A percentile compares a stretch with the other conserved stretches of the same genome.
phyloP scores from a whole-genome alignment of 306 rosid genomes.

The Lablab purpureus region DNA sequence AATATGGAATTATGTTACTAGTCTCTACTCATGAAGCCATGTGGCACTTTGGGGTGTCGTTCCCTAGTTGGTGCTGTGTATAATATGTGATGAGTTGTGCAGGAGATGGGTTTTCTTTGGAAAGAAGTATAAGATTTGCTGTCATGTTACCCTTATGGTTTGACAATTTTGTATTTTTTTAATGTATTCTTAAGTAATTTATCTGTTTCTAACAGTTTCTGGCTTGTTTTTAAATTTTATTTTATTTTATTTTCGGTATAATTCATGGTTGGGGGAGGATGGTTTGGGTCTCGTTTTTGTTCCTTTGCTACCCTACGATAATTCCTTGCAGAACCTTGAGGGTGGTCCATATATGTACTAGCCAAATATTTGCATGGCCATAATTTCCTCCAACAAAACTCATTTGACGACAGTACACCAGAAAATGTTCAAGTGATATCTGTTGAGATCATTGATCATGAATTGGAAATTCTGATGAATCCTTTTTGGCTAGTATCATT shows the following conservation, averaged over 20 bases:
- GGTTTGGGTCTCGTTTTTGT: neutral
- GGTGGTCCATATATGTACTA: conserved; percentile 26
- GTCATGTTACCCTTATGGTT: neutral
- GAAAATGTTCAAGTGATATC: conserved; percentile 18
- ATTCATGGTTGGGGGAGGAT: neutral
- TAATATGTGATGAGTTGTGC: conserved; percentile 15
- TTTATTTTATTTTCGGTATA: neutral
- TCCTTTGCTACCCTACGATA: conserved; percentile 13
- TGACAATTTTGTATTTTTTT: neutral
- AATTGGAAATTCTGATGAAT: conserved; percentile 6
- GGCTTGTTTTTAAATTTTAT: too few species aligned
- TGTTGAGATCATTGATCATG: neutral
- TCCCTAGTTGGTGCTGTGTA: conserved; percentile 14
- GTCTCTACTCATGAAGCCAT: neutral
- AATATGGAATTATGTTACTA: conserved; percentile 8
- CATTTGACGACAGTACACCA: conserved; percentile 11
- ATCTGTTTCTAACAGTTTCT: neutral
- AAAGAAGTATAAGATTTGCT: conserved; percentile 1
- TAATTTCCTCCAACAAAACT: conserved; percentile 45
- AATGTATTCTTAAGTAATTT: neutral
- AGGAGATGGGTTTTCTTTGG: neutral
- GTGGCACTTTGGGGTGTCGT: conserved; percentile 18
- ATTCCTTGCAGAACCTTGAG: conserved; percentile 44
- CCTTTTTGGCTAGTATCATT: neutral
- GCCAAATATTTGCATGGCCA: conserved; percentile 51